These are phyloP conservation scores for Populus hybrid DNA, from an alignment of 441 rosid genomes.

Conservation along the genomic window DNA sequence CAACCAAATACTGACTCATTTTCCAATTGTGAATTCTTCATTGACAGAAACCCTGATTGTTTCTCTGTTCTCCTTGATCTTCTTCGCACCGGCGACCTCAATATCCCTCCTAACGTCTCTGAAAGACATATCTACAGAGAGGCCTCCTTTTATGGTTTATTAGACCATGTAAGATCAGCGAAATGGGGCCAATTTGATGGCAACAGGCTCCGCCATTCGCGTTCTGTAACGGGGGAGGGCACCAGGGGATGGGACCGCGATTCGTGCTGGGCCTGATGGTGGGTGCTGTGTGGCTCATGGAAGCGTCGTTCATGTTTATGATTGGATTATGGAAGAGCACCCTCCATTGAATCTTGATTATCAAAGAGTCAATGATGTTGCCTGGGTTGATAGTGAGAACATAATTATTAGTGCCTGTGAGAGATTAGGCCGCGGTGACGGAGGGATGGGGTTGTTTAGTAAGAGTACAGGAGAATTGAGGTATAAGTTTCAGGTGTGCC, in stretches of 20 bases:
- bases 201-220: conserved; percentile 50
- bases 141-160: no score
- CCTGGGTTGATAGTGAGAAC: conserved; percentile 65
- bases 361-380: conserved; percentile 85
- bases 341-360: conserved; percentile 73
- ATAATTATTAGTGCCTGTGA: conserved; percentile 75
- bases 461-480: conserved; percentile 66
- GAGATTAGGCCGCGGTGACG: conserved; percentile 77
- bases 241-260: conserved; percentile 95
- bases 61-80: no score
- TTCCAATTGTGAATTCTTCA: no score
- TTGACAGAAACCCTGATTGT: no score
- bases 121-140: no score
- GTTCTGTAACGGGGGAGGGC: conserved; percentile 72
- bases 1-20: no score
- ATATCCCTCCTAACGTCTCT: no score
- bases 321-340: conserved; percentile 89
- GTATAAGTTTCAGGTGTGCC: conserved; percentile 69
- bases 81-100: no score
- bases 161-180: conserved; percentile 73
- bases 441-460: conserved; percentile 90
- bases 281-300: conserved; percentile 96
- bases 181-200: conserved; percentile 91
- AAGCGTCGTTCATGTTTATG: conserved; percentile 77
- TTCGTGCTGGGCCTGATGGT: conserved; percentile 87